Evolutionary conservation across 192 early-diverging fungal species (phyloP), one percentile per base, ranked within the genome.

Genomic region (Entomortierella lignicola): DNA sequence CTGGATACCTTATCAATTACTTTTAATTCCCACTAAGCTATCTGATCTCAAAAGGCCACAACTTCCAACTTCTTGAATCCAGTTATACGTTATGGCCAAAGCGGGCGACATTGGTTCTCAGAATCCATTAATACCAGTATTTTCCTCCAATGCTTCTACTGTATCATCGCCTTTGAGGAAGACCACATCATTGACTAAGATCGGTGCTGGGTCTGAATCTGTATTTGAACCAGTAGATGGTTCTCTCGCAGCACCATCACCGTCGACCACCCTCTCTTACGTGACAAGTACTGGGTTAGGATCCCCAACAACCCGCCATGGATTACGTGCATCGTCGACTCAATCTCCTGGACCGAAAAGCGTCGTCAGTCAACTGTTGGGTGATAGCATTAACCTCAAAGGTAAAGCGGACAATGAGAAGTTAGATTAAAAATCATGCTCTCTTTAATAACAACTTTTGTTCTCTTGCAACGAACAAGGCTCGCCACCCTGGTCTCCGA

Each of bases 401-500:
- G 61, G 61, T 51, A 72, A 67, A 12, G 7, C 11, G 39, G 6
- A 42, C 6, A 42, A 6, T 42, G 39, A 13, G 39, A 42, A 42
- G 13, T 42, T 13, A 10, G 39, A 42, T 42, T 13, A 42, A 42
- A 42, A 10, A 42, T 6, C 6, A 42, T 13, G 20, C 44, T 20
- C 4, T 15, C 3, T 2, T 12, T 20, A 47, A 2, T 47, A 15
- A 47, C 2, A 2, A 12, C 2, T 11, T 20, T 47, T 15, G 12
- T 47, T 12, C 4, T 47, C 31, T 8, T 32, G 11, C 55, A 60
- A 37, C 31, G 34, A 42, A 6, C 13, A 32, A 72, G 72, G 59
- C 8, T 74, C 64, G 0, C 72, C 72, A 37, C 26, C 25, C 15
- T 74, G 72, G 72, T 74, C 72, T 6, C 72, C 72, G 15, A 60